phyloP scores from a whole-genome alignment of 2,329 filamentous ascomycete species.

The Bipolaris sorokiniana region DNA sequence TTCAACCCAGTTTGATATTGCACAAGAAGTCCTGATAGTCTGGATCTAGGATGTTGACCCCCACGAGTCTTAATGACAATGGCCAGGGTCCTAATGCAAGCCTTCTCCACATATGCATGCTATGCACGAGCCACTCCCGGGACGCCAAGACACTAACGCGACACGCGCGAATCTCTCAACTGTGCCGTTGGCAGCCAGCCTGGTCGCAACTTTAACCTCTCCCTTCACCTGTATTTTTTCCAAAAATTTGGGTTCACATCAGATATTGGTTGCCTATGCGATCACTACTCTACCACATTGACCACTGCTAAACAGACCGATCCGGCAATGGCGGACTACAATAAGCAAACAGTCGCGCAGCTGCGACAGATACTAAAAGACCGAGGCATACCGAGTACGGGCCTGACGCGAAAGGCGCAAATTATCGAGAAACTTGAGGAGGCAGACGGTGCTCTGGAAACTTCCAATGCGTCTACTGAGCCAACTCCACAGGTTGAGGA shows the following conservation, averaged over 20 bases:
- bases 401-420: conserved; percentile 56
- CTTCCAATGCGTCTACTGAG: conserved; percentile 9
- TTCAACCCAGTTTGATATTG: not conserved
- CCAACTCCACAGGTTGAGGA: conserved; percentile 10
- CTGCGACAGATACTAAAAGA: conserved; percentile 56
- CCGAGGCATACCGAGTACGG: conserved; percentile 53
- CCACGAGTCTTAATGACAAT: not conserved
- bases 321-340: conserved; percentile 51
- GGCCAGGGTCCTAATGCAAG: conserved; percentile 8
- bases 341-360: conserved; percentile 55
- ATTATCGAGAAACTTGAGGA: conserved; percentile 55
- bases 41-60: not conserved
- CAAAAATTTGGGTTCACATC: not conserved
- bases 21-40: not conserved
- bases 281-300: not conserved
- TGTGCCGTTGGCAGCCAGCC: conserved; percentile 19
- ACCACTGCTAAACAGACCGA: not conserved
- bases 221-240: not conserved
- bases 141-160: conserved; percentile 17
- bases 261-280: not conserved
- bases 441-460: conserved; percentile 25
- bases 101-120: conserved; percentile 13
- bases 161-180: conserved; percentile 17
- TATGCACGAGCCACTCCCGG: conserved; percentile 9
- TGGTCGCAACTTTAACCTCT: conserved; percentile 4